Percentiles rank a stretch among this genome's conserved stretches.
phyloP scores from a whole-genome alignment of 2,329 filamentous ascomycete species.

The Byssothecium circinans region DNA sequence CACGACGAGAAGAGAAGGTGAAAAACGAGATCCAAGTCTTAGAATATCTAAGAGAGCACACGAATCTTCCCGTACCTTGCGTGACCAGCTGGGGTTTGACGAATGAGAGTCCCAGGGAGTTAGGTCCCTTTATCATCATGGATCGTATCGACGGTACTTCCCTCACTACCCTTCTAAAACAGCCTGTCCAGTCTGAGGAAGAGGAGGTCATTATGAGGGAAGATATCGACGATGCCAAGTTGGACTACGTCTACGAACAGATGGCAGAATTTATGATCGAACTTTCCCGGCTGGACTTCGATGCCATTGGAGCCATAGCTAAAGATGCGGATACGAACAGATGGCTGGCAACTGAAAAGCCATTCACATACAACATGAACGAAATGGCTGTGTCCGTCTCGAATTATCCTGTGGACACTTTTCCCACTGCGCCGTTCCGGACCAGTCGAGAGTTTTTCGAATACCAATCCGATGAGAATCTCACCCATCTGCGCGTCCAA shows the following conservation, averaged over 20 bases:
- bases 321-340: no score
- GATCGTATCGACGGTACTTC: conserved; percentile 14
- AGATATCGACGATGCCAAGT: conserved; percentile 14
- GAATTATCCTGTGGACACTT: conserved; percentile 32
- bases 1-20: not conserved
- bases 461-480: conserved; percentile 21
- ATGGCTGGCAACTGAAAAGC: no score
- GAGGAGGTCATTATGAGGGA: conserved; percentile 15
- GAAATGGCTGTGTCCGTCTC: conserved; percentile 26
- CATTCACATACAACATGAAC: conserved; percentile 27
- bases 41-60: conserved; percentile 8
- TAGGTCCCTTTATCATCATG: conserved; percentile 21
- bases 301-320: conserved; percentile 25
- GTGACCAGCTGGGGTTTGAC: conserved; percentile 13
- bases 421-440: conserved; percentile 31
- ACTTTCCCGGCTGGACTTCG: conserved; percentile 16
- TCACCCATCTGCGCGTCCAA: conserved; percentile 22
- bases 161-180: conserved; percentile 9
- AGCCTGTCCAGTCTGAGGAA: conserved; percentile 14
- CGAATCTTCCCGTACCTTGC: conserved; percentile 14
- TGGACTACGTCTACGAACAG: conserved; percentile 15
- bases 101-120: conserved; percentile 10
- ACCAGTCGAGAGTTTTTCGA: conserved; percentile 21
- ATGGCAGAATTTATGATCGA: conserved; percentile 13
- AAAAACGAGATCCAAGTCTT: no score